Percentiles rank a stretch among this genome's conserved stretches.
These are phyloP conservation scores for Epichloe sylvatica DNA, from an alignment of 2,329 filamentous ascomycete genomes.

Conservation along the genomic window DNA sequence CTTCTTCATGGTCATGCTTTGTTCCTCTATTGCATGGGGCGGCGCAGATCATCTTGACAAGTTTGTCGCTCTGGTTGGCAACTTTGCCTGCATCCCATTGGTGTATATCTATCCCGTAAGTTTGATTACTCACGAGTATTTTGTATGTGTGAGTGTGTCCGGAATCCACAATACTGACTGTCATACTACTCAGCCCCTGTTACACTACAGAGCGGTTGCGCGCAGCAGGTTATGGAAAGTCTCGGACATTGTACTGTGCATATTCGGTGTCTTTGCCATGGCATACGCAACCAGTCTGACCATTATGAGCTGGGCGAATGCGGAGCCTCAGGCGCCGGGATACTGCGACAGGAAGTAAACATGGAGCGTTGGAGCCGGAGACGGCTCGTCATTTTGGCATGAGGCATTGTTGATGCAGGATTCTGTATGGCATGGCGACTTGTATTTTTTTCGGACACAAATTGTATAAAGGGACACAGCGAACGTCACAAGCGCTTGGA, in stretches of 20 bases:
- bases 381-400: neutral
- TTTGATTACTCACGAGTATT: conserved; percentile 11
- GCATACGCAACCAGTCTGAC: conserved; percentile 82
- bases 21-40: conserved; percentile 77
- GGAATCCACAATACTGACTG: conserved; percentile 17
- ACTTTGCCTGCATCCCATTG: conserved; percentile 92
- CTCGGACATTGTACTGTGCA: conserved; percentile 60
- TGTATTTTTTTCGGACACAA: neutral
- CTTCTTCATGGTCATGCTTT: conserved; percentile 80
- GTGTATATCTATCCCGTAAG: conserved; percentile 96
- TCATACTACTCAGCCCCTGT: conserved; percentile 52
- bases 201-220: conserved; percentile 75
- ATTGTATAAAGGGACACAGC: neutral
- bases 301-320: conserved; percentile 68
- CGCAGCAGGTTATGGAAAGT: conserved; percentile 51
- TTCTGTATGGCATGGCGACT: neutral
- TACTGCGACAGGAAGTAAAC: conserved; percentile 36
- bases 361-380: neutral
- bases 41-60: conserved; percentile 92
- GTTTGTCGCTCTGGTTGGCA: conserved; percentile 90
- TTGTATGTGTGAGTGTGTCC: neutral
- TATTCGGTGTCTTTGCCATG: conserved; percentile 80
- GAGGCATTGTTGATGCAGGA: neutral
- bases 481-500: neutral
- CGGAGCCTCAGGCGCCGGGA: conserved; percentile 33